These are phyloP conservation scores for Calamus simplicifolius DNA, from an alignment of 176 grass and related monocot species.

Conservation along the genomic window DNA sequence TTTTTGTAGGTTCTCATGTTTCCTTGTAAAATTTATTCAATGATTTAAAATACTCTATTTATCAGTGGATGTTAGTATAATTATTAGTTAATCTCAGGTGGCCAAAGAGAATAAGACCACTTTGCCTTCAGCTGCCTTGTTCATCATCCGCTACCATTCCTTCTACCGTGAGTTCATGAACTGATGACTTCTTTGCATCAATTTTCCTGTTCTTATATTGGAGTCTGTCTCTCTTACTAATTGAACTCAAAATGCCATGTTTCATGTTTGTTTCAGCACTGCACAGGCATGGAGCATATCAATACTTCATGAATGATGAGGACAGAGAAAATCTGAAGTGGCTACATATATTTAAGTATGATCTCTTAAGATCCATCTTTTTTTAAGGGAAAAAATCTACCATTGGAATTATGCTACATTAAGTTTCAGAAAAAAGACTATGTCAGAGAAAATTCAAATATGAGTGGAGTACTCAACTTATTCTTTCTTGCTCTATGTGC, in stretches of 20 bases:
- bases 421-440: too few relatives aligned
- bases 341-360: slow-evolving; percentile 89
- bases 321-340: slow-evolving; percentile 90
- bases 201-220: too few relatives aligned
- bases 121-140: slow-evolving; percentile 74
- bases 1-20: too few relatives aligned
- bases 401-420: too few relatives aligned
- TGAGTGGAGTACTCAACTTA: too few relatives aligned
- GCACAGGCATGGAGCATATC: slow-evolving; percentile 88
- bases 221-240: too few relatives aligned
- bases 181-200: not conserved
- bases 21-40: too few relatives aligned
- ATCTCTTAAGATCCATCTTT: not conserved
- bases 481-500: slow-evolving; percentile 5
- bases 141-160: slow-evolving; percentile 92
- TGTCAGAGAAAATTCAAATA: too few relatives aligned
- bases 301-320: slow-evolving; percentile 70
- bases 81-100: not conserved
- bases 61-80: too few relatives aligned
- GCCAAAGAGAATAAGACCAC: slow-evolving; percentile 77
- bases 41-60: too few relatives aligned
- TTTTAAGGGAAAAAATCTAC: too few relatives aligned
- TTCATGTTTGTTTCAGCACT: slow-evolving; percentile 36
- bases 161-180: slow-evolving; percentile 62
- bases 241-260: not conserved